These are phyloP conservation scores for Tilletiopsis washingtonensis DNA, from an alignment of 1,284 basidiomycete species.

Conservation along the genomic window DNA sequence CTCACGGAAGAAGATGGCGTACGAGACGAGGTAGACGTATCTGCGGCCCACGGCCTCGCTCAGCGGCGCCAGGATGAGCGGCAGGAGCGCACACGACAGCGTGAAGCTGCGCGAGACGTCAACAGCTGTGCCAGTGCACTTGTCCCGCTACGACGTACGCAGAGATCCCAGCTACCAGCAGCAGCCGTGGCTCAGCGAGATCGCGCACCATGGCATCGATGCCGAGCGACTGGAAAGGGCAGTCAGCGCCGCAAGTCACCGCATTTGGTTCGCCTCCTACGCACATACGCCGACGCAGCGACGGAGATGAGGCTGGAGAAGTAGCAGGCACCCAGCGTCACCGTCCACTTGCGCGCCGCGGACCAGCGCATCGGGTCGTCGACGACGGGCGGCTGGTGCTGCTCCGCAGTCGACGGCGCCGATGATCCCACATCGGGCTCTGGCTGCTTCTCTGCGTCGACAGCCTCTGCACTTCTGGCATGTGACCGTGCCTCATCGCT, in stretches of 20 bases:
- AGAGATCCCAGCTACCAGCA: slow-evolving; percentile 1
- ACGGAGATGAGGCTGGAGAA: slow-evolving; percentile 2
- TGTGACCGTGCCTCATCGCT: too few relatives aligned
- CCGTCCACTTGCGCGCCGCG: background rate
- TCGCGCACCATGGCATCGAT: background rate
- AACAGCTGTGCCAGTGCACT: too few relatives aligned
- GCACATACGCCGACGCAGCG: slow-evolving; percentile 3
- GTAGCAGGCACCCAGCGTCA: slow-evolving; percentile 1
- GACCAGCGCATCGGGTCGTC: too few relatives aligned
- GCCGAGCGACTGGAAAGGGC: background rate
- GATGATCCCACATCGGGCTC: too few relatives aligned
- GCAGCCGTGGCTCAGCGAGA: background rate
- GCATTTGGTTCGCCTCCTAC: too few relatives aligned
- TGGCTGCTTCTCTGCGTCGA: too few relatives aligned
- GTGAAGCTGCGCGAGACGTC: slow-evolving; percentile 10
- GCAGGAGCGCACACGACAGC: slow-evolving; percentile 63
- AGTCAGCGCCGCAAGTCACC: too few relatives aligned
- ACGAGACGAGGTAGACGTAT: slow-evolving; percentile 60
- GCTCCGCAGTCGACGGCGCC: too few relatives aligned
- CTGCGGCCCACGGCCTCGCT: slow-evolving; percentile 69
- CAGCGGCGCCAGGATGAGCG: slow-evolving; percentile 59
- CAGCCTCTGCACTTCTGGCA: too few relatives aligned
- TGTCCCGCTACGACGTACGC: background rate
- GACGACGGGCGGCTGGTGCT: too few relatives aligned
- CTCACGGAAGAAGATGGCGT: slow-evolving; percentile 53